Evolutionary conservation across 1,284 basidiomycete species (phyloP).

Genomic region (Marasmius tenuissimus): DNA sequence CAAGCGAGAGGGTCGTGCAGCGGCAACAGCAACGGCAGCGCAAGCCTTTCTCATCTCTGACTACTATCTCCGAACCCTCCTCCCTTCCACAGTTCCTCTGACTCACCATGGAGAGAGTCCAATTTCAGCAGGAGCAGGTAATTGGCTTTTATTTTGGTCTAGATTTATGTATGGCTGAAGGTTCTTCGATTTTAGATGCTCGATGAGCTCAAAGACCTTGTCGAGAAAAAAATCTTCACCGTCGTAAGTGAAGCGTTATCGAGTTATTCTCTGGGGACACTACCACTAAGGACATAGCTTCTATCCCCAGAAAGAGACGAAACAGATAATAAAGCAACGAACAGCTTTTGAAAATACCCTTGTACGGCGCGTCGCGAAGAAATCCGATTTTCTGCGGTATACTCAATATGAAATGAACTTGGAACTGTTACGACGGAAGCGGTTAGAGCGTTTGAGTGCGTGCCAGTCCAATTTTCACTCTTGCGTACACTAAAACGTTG

Average conservation of each 20-base stretch:
- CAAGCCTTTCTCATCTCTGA: neutral
- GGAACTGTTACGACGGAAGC: slow-evolving; percentile 77
- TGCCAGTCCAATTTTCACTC: slow-evolving; percentile 16
- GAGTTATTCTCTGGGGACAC: neutral
- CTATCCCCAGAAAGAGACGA: slow-evolving; percentile 65
- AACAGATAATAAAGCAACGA: slow-evolving; percentile 84
- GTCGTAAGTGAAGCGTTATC: slow-evolving; percentile 49
- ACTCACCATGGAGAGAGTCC: slow-evolving; percentile 83
- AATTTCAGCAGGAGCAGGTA: slow-evolving; percentile 91
- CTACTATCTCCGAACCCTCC: neutral
- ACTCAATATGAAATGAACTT: slow-evolving; percentile 90
- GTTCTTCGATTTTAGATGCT: slow-evolving; percentile 62
- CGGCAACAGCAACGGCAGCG: neutral
- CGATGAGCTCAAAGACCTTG: slow-evolving; percentile 92
- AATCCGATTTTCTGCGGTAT: slow-evolving; percentile 90
- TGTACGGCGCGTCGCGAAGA: slow-evolving; percentile 80
- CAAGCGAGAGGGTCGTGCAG: neutral
- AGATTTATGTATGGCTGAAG: neutral
- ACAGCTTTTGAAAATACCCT: slow-evolving; percentile 85
- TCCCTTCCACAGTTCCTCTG: neutral
- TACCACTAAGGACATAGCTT: neutral
- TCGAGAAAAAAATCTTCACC: slow-evolving; percentile 86
- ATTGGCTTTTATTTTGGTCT: slow-evolving; percentile 11
- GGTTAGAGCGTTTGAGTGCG: slow-evolving; percentile 74
- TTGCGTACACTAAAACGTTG: neutral